Evolutionary conservation across 257 asterid species (phyloP).

Genomic region (Thymus quinquecostatus): DNA sequence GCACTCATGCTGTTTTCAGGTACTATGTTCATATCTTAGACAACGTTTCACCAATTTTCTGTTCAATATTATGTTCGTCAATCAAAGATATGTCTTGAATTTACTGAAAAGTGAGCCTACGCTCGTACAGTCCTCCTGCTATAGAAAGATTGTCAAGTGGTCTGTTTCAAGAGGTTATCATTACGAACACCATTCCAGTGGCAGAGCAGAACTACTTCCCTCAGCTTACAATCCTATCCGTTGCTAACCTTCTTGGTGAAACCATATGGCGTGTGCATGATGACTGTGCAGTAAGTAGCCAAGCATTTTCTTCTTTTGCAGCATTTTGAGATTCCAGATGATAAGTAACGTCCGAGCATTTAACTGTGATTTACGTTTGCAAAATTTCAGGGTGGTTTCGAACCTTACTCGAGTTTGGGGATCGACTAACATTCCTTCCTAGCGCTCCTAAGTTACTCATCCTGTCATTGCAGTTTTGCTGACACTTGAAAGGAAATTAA

Average conservation of each 20-base stretch:
- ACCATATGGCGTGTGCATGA: constrained; percentile 96
- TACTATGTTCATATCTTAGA: constrained; percentile 34
- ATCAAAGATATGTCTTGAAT: constrained; percentile 1
- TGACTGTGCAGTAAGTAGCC: constrained; percentile 79
- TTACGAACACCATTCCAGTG: constrained; percentile 92
- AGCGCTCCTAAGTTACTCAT: background rate
- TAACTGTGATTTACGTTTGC: background rate
- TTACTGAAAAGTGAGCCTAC: constrained; percentile 13
- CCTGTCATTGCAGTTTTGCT: constrained; percentile 25
- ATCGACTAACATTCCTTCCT: constrained; percentile 53
- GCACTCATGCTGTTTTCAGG: constrained; percentile 98
- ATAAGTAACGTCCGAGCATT: background rate
- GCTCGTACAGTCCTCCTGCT: constrained; percentile 84
- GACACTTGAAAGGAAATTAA: background rate
- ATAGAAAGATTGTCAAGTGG: constrained; percentile 91
- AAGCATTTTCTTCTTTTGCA: background rate
- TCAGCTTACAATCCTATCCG: constrained; percentile 86
- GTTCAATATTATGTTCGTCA: constrained; percentile 20
- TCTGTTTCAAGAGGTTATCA: constrained; percentile 89
- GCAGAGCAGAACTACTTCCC: constrained; percentile 87
- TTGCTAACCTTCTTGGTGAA: constrained; percentile 90
- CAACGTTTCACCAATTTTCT: background rate
- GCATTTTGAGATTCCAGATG: background rate
- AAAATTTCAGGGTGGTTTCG: constrained; percentile 67
- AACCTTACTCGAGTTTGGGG: constrained; percentile 84